Base-by-base conservation (phyloP, 352 stramenopile species). In the Pythium folliculosum region DNA sequence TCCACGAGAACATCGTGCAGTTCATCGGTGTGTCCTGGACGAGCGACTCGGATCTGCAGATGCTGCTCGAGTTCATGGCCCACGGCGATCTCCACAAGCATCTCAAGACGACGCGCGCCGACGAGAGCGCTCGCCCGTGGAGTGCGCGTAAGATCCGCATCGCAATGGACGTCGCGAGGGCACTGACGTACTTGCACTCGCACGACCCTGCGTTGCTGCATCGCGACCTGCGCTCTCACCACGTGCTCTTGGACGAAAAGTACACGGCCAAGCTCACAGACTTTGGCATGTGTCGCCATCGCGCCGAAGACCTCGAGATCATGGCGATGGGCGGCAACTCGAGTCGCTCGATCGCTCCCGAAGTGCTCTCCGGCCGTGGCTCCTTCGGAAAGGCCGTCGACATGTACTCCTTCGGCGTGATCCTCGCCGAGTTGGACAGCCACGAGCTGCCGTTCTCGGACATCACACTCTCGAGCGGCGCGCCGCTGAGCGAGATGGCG, bases 11-110 rank as follows among this genome's bases (percentile, higher is more conserved):
- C 58, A 92, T 96, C 22, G 68, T 96, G 17, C 70, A 81, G 21
- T 90, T 96, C 45, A 69, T 94, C n/a, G 89, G 89, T 8, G 82
- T 92, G 4, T 82, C 83, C 22, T 95, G 85, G 84, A 78, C 76
- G 0, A 76, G 50, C 43, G 55, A 84, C 40, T 52, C 72, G 50
- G 76, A 95, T 51, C 45, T 92, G 3, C 78, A 86, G 38, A 80
- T 92, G 65, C 73, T 92, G 16, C 43, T 92, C 22, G 87, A 95
- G 60, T 92, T 85, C 62, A 88, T 94, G 80, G 79, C 74, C 43
- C 71, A 78, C 2, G 85, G 87, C 0, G 84, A 95, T 51, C 63
- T 95, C 22, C 73, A 81, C 0, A 67, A 80, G 14, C 86, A 86
- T 47, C 60, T 93, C 35, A 54, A 57, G 5, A 57, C 70, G 0